Evolutionary conservation across 2,329 filamentous ascomycete genomes (phyloP), one percentile per base, ranked within the genome.

Genomic region (Juglanconis oblonga): DNA sequence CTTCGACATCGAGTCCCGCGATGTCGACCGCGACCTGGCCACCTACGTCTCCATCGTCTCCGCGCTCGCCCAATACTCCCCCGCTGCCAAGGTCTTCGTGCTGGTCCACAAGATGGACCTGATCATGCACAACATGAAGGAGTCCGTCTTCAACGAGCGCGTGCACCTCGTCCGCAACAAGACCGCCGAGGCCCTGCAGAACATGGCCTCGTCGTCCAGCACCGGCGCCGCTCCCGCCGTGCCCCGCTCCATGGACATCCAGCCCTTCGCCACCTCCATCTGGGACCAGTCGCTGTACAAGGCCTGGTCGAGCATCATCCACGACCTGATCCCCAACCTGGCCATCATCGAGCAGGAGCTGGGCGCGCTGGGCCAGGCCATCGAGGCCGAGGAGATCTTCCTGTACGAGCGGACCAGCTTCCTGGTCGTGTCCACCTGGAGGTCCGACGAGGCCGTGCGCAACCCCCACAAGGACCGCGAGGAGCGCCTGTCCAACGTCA

Each of bases 71-170:
- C 93, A 98, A 76, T 96, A 87, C 81, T 96, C 91, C 52, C 80
- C 85, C 36, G 79, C 80, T 3, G 92, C 94, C 64, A 90, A 91
- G 72, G 88, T 99, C 69, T 99, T 98, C 77, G 90, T 95, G 63
- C 86, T 99, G 49, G 90, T 99, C 66, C 95, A 99, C 87, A 99
- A 99, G 77, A 97, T 99, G 90, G 95, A 99, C 73, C 85, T 99
- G 32, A 92, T 98, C 52, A 90, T 93, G 66, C 85, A 87, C 44
- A 85, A 89, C 59, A 86, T 89, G 66, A 90, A 93, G 62, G 88
- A 92, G 71, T 80, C 86, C 61, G 86, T 97, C 64, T 97, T 96
- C 74, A 88, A 94, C 64, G 90, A 96, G 69, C 88, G 92, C 62
- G 88, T 92, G 31, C 81, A 85, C 35, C 80, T 92, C 58, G 91